Base-by-base conservation (phyloP, 306 rosid species). In the Sesbania bispinosa region DNA sequence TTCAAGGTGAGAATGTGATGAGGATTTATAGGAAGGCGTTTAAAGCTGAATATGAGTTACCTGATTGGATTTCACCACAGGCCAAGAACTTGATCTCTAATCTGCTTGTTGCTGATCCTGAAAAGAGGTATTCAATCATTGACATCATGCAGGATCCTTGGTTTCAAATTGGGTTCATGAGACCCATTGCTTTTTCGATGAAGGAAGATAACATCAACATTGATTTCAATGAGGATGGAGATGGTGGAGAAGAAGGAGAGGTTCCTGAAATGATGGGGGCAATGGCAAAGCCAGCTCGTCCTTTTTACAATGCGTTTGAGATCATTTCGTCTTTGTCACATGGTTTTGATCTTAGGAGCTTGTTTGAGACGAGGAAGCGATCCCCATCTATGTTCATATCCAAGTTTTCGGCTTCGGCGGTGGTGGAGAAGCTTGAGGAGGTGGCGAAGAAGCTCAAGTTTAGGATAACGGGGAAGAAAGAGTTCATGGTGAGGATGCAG, bases 251-350 rank as follows among this genome's bases (percentile, higher is more conserved):
- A 6, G 21, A 13, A 0, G 65, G 78, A 11, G 66, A 10, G 11
- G 13, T 19, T 45, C 51, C 62, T 1, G 84, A 79, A 33, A 15
- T 53, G 52, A 38, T 15, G 0, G 27, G 29, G 2, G 6, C 18
- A 11, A 46, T 24, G 58, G 51, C 43, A 3, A 83, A 65, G 7
- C 84, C 97, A 0, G 27, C 88, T 0, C 88, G 95, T 0, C 91
- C 89, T 1, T 92, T 88, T 67, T 88, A 81, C 72, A 92, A 92
- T 6, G 98, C 96, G 0, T 92, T 89, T 33, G 92, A 92, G 81
- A 85, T 92, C 6, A 88, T 92, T 8, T 88, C 98, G 0, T 85
- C 96, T 0, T 71, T 92, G 78, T 89, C 98, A 0, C 79, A 85
- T 4, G 95, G 96, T 2, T 89, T 92, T 51, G 91, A 92, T 61